Evolutionary conservation across 352 stramenopile genomes (phyloP).

Genomic region (Globisporangium apiculatum): DNA sequence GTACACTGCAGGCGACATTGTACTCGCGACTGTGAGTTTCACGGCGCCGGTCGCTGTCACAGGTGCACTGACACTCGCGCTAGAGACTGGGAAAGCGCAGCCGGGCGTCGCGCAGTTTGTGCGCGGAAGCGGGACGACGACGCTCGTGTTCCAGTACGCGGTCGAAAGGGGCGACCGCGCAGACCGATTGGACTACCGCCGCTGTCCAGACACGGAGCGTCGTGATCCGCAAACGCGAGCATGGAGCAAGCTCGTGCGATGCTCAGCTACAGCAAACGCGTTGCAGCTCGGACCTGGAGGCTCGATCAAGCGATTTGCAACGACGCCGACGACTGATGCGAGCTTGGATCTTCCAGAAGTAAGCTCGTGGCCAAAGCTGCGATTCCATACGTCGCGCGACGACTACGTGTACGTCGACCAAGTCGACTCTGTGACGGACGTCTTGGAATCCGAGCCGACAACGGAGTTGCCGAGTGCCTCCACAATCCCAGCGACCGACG

Average conservation of each 20-base stretch:
- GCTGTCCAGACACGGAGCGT: conserved; percentile 32
- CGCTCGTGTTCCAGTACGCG: conserved; percentile 46
- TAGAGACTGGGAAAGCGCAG: conserved; percentile 23
- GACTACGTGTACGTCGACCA: conserved; percentile 43
- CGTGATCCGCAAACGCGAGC: conserved; percentile 16
- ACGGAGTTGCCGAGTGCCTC: too few species aligned
- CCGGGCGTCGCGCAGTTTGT: conserved; percentile 25
- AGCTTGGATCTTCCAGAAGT: conserved; percentile 58
- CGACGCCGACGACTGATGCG: conserved; percentile 33
- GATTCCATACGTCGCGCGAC: conserved; percentile 25
- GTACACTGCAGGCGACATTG: conserved; percentile 50
- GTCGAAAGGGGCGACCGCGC: conserved; percentile 39
- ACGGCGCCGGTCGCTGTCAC: conserved; percentile 41
- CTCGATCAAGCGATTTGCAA: conserved; percentile 37
- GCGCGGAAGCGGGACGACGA: conserved; percentile 29
- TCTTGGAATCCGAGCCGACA: not conserved
- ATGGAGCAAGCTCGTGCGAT: conserved; percentile 50
- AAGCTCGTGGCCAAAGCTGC: conserved; percentile 47
- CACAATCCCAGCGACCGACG: too few species aligned
- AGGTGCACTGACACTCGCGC: conserved; percentile 27
- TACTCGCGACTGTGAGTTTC: conserved; percentile 40
- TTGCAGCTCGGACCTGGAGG: conserved; percentile 34
- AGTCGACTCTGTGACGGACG: conserved; percentile 29
- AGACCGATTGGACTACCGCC: conserved; percentile 57
- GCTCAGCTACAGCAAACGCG: conserved; percentile 30